Evolutionary conservation across 2,329 filamentous ascomycete genomes (phyloP).

Genomic region (Neofusicoccum cordaticola): DNA sequence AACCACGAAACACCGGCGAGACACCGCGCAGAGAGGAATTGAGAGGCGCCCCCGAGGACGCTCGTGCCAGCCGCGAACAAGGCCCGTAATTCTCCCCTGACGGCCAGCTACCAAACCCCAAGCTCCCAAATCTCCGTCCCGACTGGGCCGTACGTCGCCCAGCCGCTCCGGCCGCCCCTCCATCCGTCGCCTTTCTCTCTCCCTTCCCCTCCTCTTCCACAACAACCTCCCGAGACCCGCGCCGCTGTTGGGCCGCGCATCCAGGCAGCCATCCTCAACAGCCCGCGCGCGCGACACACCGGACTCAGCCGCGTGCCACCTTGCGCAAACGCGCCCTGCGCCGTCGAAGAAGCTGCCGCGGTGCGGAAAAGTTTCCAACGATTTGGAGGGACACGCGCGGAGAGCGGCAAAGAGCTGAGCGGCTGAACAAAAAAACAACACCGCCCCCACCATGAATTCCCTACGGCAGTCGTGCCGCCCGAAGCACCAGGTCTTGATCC

Average conservation of each 20-base stretch:
- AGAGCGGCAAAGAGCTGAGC: no score
- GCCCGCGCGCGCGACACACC: background rate
- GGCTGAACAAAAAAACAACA: background rate
- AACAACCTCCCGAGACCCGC: background rate
- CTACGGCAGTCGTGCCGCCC: constrained; percentile 68
- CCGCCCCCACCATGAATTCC: constrained; percentile 48
- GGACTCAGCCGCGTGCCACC: background rate
- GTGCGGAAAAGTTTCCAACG: no score
- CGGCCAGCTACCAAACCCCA: background rate
- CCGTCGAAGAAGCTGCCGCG: no score
- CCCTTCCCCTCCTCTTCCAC: background rate
- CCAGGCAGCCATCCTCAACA: background rate
- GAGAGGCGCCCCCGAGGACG: constrained; percentile 5
- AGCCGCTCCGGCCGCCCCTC: background rate
- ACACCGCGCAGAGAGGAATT: background rate
- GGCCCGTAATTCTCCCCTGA: constrained; percentile 17
- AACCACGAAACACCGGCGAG: background rate
- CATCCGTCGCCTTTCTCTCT: background rate
- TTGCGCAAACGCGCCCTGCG: background rate
- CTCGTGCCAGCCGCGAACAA: constrained; percentile 15
- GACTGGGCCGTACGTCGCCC: background rate
- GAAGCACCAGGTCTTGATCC: constrained; percentile 92
- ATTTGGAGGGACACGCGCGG: no score
- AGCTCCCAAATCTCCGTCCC: constrained; percentile 9
- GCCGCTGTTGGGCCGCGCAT: background rate